Percentiles rank a stretch among this genome's conserved stretches.
phyloP scores from a whole-genome alignment of 805 yeast species.

The Wickerhamomyces sydowiorum region DNA sequence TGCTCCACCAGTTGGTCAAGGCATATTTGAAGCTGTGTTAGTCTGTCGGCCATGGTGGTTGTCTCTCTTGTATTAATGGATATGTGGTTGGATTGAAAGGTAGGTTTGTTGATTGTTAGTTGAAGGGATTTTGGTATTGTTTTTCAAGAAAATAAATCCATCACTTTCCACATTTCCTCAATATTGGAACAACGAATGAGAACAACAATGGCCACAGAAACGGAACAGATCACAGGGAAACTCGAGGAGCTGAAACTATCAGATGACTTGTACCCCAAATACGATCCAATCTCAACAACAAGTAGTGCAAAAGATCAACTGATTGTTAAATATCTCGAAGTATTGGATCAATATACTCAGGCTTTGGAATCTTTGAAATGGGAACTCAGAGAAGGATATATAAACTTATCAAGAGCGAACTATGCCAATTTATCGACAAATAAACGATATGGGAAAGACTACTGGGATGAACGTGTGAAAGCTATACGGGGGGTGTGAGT shows the following conservation, averaged over 20 bases:
- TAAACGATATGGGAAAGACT: conserved; percentile 32
- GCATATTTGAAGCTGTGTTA: conserved; percentile 86
- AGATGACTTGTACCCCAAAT: conserved; percentile 5
- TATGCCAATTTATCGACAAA: conserved; percentile 24
- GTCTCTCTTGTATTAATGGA: not conserved
- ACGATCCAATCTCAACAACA: not conserved
- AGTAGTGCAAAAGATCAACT: not conserved
- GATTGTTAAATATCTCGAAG: conserved; percentile 2
- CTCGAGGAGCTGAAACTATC: not conserved
- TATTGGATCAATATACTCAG: conserved; percentile 10
- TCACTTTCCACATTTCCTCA: not conserved
- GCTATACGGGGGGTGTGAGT: conserved; percentile 14
- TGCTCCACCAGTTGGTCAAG: conserved; percentile 76
- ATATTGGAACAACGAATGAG: not conserved
- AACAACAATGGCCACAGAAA: not conserved
- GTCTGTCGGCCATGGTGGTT: conserved; percentile 65
- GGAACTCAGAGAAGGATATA: conserved; percentile 26
- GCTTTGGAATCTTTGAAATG: conserved; percentile 2
- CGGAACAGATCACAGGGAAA: no score
- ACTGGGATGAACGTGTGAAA: conserved; percentile 31
- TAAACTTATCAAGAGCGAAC: conserved; percentile 41
- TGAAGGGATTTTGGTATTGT: no score
- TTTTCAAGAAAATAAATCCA: not conserved
- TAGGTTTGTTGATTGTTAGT: not conserved
- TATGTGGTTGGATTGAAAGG: not conserved